These are phyloP conservation scores for Didymella pinodella DNA, from an alignment of 2,329 filamentous ascomycete genomes.

Conservation along the genomic window DNA sequence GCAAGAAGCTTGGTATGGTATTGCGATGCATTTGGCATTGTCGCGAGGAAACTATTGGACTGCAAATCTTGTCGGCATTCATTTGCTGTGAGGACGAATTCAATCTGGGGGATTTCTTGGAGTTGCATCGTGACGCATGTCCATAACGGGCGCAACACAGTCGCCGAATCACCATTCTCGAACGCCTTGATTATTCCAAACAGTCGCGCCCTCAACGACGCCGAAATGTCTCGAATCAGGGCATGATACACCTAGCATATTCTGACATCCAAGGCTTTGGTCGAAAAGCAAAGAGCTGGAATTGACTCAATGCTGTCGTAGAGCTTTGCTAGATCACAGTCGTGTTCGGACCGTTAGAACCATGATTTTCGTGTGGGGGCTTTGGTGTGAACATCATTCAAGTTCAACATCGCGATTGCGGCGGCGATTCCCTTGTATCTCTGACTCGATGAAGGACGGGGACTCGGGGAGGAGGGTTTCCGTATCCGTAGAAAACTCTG, in stretches of 20 bases:
- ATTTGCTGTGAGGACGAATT: not conserved
- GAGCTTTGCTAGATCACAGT: slow-evolving; percentile 21
- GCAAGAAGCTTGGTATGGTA: not conserved
- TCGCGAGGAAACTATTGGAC: too few relatives aligned
- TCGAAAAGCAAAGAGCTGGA: not conserved
- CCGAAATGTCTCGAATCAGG: not conserved
- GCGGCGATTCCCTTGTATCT: slow-evolving; percentile 23
- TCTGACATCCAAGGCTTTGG: not conserved
- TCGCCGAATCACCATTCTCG: not conserved
- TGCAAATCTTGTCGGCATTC: not conserved
- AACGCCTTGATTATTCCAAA: not conserved
- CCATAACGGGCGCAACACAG: not conserved
- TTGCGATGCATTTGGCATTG: not conserved
- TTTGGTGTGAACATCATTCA: slow-evolving; percentile 18
- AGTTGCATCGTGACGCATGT: not conserved
- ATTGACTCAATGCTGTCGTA: slow-evolving; percentile 23
- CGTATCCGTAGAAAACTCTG: slow-evolving; percentile 2
- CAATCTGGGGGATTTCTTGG: not conserved
- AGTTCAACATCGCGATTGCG: slow-evolving; percentile 17
- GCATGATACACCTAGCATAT: not conserved
- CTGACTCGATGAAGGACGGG: slow-evolving; percentile 4
- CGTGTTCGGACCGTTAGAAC: slow-evolving; percentile 21
- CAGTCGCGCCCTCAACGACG: not conserved
- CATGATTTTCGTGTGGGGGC: slow-evolving; percentile 22
- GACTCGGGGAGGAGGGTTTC: not conserved